Conservation (phyloP, 2,329 filamentous ascomycete species). For the Botrytis paeoniae region DNA sequence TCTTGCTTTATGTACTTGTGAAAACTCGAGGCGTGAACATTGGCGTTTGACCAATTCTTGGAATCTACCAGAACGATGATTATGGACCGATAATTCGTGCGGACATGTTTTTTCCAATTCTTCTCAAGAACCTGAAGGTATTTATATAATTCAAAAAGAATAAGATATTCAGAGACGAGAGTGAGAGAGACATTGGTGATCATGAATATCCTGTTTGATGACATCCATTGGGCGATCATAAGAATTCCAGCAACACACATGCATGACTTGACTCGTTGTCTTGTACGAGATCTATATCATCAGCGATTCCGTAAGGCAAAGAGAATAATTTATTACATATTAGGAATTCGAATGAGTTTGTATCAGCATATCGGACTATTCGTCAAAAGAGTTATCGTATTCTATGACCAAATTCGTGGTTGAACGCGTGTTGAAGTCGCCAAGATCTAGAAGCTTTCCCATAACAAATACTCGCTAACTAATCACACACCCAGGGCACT, state of each 20-base stretch:
- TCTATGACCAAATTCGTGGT: neutral
- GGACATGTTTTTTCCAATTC: neutral
- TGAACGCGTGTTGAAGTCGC: neutral
- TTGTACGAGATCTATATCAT: neutral
- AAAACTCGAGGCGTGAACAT: neutral
- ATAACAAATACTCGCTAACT: neutral
- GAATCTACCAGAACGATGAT: neutral
- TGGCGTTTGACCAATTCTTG: neutral
- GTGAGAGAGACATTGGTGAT: neutral
- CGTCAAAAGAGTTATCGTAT: neutral
- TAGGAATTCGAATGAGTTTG: neutral
- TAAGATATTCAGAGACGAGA: neutral
- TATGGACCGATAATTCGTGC: neutral
- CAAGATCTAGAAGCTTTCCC: neutral
- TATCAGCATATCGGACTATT: neutral
- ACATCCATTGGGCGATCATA: neutral
- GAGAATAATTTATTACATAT: neutral
- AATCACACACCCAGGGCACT: neutral
- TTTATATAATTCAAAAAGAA: neutral
- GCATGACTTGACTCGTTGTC: neutral
- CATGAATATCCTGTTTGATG: neutral
- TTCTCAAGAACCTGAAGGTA: neutral
- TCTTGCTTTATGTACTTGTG: neutral
- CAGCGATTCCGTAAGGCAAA: neutral
- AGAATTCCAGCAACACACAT: neutral